These are phyloP conservation scores for Wickerhamomyces sydowiorum DNA, from an alignment of 805 yeast species.

Conservation along the genomic window DNA sequence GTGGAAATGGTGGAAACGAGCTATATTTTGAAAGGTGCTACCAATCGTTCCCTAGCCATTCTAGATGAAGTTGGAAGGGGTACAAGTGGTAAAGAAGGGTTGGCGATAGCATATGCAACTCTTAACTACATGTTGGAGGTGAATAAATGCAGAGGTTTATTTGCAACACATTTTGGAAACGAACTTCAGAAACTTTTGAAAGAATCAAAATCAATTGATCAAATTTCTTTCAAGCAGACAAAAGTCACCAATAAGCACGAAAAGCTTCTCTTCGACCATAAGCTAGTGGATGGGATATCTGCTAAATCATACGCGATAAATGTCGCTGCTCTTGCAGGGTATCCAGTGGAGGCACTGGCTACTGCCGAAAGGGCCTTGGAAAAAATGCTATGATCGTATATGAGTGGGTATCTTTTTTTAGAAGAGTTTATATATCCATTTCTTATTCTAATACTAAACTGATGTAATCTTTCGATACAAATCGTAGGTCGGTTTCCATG, in stretches of 20 bases:
- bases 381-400: slow-evolving; percentile 36
- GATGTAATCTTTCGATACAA: no score
- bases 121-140: slow-evolving; percentile 73
- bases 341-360: slow-evolving; percentile 77
- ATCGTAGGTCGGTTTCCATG: no score
- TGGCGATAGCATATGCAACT: slow-evolving; percentile 95
- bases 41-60: slow-evolving; percentile 74
- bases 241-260: slow-evolving; percentile 27
- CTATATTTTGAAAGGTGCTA: slow-evolving; percentile 74
- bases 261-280: slow-evolving; percentile 76
- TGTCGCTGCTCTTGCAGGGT: slow-evolving; percentile 91
- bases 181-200: slow-evolving; percentile 76
- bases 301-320: slow-evolving; percentile 96
- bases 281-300: slow-evolving; percentile 86
- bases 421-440: no score
- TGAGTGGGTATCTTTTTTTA: slow-evolving; percentile 32
- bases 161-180: slow-evolving; percentile 92
- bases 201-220: slow-evolving; percentile 52
- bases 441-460: no score
- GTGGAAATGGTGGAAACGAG: slow-evolving; percentile 96
- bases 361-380: slow-evolving; percentile 89
- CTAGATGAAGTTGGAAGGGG: slow-evolving; percentile 92
- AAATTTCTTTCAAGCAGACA: slow-evolving; percentile 74
- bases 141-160: slow-evolving; percentile 71
- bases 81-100: slow-evolving; percentile 83